These are phyloP conservation scores for Limnanthes douglasii DNA, from an alignment of 345 rosid species.

Conservation along the genomic window DNA sequence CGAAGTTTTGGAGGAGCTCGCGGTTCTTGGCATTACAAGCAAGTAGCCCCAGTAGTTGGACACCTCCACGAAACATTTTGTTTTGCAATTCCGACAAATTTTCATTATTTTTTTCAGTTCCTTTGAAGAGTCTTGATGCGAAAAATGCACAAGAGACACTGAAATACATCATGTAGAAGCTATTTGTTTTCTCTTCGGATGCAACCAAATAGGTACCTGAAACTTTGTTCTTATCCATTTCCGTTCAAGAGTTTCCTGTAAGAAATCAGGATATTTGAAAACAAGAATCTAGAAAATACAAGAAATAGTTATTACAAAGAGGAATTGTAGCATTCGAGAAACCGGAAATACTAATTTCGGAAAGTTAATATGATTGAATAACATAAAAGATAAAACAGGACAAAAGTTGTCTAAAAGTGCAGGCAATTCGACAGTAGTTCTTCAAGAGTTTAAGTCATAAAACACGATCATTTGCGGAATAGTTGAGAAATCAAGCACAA, in stretches of 20 bases:
- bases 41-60: slow-evolving; percentile 55
- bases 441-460: no score
- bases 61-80: slow-evolving; percentile 47
- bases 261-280: no score
- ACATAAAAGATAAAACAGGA: no score
- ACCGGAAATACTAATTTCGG: no score
- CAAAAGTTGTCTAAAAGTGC: no score
- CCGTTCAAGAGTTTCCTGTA: slow-evolving; percentile 7
- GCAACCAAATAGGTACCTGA: slow-evolving; percentile 14
- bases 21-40: slow-evolving; percentile 28
- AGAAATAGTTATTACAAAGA: no score
- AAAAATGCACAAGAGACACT: slow-evolving; percentile 59
- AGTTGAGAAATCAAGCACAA: no score
- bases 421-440: no score
- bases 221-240: slow-evolving; percentile 21
- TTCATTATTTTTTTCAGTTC: slow-evolving; percentile 23
- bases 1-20: slow-evolving; percentile 32
- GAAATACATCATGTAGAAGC: slow-evolving; percentile 40
- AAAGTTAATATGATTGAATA: no score
- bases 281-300: no score
- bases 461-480: no score
- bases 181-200: slow-evolving; percentile 17
- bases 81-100: slow-evolving; percentile 36
- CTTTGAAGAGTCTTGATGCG: slow-evolving; percentile 29
- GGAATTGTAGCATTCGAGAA: no score